Evolutionary conservation across 805 yeast genomes (phyloP).

Genomic region (Saccharomyces kudriavzevii): DNA sequence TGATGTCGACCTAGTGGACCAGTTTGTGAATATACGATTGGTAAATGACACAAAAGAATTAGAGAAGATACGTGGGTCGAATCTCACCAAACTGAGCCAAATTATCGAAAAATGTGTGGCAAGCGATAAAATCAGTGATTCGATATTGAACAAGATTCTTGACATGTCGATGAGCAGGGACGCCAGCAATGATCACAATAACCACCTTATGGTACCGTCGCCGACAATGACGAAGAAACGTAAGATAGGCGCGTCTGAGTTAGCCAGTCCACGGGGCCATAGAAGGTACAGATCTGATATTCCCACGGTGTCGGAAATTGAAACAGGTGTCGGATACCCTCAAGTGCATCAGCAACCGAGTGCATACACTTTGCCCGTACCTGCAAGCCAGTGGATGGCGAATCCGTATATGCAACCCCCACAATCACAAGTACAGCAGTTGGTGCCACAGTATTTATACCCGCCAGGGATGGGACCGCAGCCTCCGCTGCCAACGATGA

Average conservation of each 20-base stretch:
- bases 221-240: conserved; percentile 7
- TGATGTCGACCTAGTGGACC: conserved; percentile 9
- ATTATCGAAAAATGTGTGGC: conserved; percentile 16
- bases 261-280: conserved; percentile 13
- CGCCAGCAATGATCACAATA: background rate
- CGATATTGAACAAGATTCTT: conserved; percentile 11
- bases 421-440: conserved; percentile 4
- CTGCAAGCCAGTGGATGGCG: background rate
- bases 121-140: conserved; percentile 13
- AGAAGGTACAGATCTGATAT: conserved; percentile 11
- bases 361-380: background rate
- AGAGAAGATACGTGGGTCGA: conserved; percentile 15
- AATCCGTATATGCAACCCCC: background rate
- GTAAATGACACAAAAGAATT: conserved; percentile 14
- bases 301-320: conserved; percentile 7
- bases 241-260: background rate
- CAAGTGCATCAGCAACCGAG: background rate
- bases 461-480: conserved; percentile 1
- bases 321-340: background rate
- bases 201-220: background rate
- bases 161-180: conserved; percentile 2
- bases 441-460: background rate
- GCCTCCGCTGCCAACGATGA: background rate
- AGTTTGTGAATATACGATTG: conserved; percentile 13
- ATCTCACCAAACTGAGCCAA: conserved; percentile 12